Evolutionary conservation across 2,329 filamentous ascomycete genomes (phyloP).

Genomic region (Amylocarpus encephaloides): DNA sequence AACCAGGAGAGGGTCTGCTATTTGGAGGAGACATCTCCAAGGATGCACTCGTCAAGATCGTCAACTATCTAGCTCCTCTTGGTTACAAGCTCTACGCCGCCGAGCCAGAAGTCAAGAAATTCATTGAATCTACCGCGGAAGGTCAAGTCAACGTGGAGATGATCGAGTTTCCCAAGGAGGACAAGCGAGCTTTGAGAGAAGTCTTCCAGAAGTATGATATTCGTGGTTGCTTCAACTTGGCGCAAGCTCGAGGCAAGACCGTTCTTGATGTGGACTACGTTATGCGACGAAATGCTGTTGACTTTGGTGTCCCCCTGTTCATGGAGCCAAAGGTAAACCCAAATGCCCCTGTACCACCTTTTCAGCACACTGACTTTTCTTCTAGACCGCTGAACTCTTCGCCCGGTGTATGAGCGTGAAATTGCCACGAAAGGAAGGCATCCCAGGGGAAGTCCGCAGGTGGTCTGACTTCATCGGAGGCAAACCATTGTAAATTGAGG

Average conservation of each 20-base stretch:
- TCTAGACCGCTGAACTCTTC: constrained; percentile 87
- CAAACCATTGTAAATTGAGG: constrained; percentile 58
- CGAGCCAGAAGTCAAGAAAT: constrained; percentile 71
- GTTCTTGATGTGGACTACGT: constrained; percentile 92
- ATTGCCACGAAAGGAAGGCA: constrained; percentile 79
- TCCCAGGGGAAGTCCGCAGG: constrained; percentile 82
- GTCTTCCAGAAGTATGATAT: constrained; percentile 98
- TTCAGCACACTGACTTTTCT: neutral
- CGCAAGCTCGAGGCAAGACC: constrained; percentile 74
- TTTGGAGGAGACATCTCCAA: constrained; percentile 79
- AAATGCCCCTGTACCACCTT: constrained; percentile 4
- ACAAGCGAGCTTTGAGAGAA: constrained; percentile 90
- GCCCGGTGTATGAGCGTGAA: constrained; percentile 97
- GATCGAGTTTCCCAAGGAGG: constrained; percentile 93
- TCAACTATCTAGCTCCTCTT: constrained; percentile 80
- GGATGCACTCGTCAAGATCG: constrained; percentile 67
- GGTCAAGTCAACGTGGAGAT: constrained; percentile 69
- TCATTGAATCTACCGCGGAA: constrained; percentile 68
- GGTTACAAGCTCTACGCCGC: constrained; percentile 94
- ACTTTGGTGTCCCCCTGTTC: constrained; percentile 95
- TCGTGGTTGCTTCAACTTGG: constrained; percentile 91
- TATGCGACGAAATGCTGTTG: constrained; percentile 95
- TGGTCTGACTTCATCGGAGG: constrained; percentile 95
- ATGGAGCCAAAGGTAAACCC: constrained; percentile 89
- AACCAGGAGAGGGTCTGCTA: constrained; percentile 89